A percentile compares a stretch with the other conserved stretches of the same genome.
These are phyloP conservation scores for Eucalyptus viminalis DNA, from an alignment of 345 rosid species.

Conservation along the genomic window DNA sequence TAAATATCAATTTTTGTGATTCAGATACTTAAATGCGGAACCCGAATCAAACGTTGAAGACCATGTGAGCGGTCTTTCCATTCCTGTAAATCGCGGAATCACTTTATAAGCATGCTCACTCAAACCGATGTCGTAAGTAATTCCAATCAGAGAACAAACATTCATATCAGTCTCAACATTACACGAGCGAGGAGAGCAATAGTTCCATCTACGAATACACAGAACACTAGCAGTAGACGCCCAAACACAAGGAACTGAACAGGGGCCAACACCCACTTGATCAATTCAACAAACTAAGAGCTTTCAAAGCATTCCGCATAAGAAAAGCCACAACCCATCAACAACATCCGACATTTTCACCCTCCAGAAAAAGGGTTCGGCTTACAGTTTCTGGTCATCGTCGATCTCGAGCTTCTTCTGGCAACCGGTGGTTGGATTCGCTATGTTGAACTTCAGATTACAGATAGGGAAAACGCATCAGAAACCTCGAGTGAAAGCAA, in stretches of 20 bases:
- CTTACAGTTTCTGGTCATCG: slow-evolving; percentile 31
- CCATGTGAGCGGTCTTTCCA: neutral
- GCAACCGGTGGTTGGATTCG: slow-evolving; percentile 35
- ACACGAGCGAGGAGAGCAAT: neutral
- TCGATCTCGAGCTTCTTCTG: slow-evolving; percentile 38
- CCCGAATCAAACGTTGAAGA: neutral
- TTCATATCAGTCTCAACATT: neutral
- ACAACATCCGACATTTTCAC: neutral
- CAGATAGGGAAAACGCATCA: neutral
- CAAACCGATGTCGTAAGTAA: neutral
- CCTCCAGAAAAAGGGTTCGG: neutral
- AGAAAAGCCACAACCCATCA: neutral
- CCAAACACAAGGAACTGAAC: neutral
- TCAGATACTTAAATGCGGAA: neutral
- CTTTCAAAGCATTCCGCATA: no score
- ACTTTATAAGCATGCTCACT: neutral
- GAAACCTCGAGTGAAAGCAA: neutral
- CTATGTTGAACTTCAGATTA: slow-evolving; percentile 19
- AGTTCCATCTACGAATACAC: neutral
- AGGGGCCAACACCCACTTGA: neutral
- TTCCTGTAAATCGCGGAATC: neutral
- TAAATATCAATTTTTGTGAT: neutral
- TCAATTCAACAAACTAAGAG: neutral
- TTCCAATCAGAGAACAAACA: neutral
- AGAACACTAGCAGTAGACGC: neutral